These are phyloP conservation scores for Ceratobasidium sp. DNA, from an alignment of 1,284 basidiomycete species.

Conservation along the genomic window DNA sequence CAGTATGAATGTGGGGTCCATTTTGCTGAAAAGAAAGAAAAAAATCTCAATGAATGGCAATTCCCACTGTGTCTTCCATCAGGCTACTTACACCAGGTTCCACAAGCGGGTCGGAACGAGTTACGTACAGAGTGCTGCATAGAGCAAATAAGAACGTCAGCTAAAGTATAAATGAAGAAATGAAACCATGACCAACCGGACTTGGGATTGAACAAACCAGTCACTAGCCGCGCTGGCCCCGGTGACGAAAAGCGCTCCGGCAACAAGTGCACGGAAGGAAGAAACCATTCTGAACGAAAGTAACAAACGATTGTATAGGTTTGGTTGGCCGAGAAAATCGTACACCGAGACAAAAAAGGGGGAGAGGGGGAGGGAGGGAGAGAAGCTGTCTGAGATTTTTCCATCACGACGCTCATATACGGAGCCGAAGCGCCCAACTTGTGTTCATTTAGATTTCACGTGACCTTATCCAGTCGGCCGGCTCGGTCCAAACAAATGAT, in stretches of 20 bases:
- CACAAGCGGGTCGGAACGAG: constrained; percentile 32
- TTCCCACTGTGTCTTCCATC: too few species aligned
- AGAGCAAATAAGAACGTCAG: constrained; percentile 3
- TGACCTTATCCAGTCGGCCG: not conserved
- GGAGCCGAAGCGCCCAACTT: constrained; percentile 14
- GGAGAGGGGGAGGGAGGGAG: constrained; percentile 1
- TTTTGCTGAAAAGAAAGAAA: not conserved
- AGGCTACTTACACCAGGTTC: constrained; percentile 21
- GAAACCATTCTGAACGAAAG: constrained; percentile 34
- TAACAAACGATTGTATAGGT: constrained; percentile 17
- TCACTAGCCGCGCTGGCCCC: constrained; percentile 1
- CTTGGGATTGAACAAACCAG: constrained; percentile 27
- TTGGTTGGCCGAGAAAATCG: constrained; percentile 7
- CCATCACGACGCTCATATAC: constrained; percentile 19
- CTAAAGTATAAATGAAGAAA: not conserved
- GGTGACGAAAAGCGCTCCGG: constrained; percentile 17
- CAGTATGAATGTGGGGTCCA: constrained; percentile 23
- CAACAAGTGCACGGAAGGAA: constrained; percentile 29
- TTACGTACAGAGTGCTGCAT: constrained; percentile 1
- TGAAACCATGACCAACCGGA: not conserved
- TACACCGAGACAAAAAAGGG: constrained; percentile 12
- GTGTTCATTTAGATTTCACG: constrained; percentile 9
- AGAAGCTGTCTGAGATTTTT: not conserved
- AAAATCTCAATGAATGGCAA: not conserved
- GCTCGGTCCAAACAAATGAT: constrained; percentile 1